phyloP scores from a whole-genome alignment of 2,329 filamentous ascomycete species.

The Massarina eburnea region DNA sequence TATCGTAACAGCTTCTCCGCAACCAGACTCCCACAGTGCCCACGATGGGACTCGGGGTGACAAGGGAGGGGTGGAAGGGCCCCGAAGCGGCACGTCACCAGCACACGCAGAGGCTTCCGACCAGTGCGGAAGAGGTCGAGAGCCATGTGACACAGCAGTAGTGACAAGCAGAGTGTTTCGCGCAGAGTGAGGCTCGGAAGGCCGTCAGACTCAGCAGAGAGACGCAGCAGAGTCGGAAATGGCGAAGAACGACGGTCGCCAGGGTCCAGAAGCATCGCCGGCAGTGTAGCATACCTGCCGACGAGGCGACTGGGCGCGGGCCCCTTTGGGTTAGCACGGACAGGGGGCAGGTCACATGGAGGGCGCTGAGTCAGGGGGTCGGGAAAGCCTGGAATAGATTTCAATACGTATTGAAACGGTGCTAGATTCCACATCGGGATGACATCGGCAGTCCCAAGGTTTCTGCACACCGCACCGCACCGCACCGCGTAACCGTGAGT shows the following conservation, averaged over 20 bases:
- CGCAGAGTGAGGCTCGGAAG: too few species aligned
- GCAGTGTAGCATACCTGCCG: slow-evolving; percentile 21
- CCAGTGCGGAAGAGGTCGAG: slow-evolving; percentile 26
- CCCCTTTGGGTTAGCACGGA: slow-evolving; percentile 15
- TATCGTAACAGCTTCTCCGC: slow-evolving; percentile 10
- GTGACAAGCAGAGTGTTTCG: too few species aligned
- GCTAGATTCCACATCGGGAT: too few species aligned
- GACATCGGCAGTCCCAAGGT: too few species aligned
- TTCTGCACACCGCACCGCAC: too few species aligned
- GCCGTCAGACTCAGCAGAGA: too few species aligned
- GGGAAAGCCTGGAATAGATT: too few species aligned
- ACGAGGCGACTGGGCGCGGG: slow-evolving; percentile 20
- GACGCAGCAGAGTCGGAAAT: too few species aligned
- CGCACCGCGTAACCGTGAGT: too few species aligned
- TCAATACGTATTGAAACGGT: too few species aligned
- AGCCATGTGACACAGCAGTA: slow-evolving; percentile 27
- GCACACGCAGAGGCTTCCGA: slow-evolving; percentile 21
- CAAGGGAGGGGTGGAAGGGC: slow-evolving; percentile 20
- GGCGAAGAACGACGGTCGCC: background rate
- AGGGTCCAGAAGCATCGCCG: slow-evolving; percentile 3
- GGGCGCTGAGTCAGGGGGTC: background rate
- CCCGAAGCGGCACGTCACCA: slow-evolving; percentile 33
- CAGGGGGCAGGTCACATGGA: slow-evolving; percentile 7
- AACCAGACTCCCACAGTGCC: too few species aligned
- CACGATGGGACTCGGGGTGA: background rate